Percentiles rank a stretch among this genome's conserved stretches.
phyloP scores from a whole-genome alignment of 352 stramenopile genomes.

The Globisporangium alternatum region DNA sequence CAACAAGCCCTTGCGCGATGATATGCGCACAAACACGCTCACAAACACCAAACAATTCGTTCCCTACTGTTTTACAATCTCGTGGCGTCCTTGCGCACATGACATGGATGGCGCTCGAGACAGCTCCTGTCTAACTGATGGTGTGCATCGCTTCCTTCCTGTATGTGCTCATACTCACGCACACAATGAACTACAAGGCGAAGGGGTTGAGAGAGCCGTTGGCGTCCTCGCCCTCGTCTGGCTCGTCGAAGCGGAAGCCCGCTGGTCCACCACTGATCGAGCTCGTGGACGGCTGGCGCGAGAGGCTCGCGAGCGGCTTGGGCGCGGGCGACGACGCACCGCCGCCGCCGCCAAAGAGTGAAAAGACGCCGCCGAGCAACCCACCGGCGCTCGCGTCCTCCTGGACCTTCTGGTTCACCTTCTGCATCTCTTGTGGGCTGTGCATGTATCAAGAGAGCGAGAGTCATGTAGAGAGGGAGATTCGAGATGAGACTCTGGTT shows the following conservation, averaged over 20 bases:
- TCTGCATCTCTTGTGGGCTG: conserved; percentile 62
- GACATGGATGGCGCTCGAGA: no score
- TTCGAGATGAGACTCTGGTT: neutral
- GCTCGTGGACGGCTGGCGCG: conserved; percentile 39
- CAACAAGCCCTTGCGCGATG: no score
- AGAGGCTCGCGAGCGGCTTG: conserved; percentile 46
- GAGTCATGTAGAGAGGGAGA: neutral
- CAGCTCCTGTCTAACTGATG: no score
- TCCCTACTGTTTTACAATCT: no score
- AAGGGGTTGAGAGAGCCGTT: conserved; percentile 63
- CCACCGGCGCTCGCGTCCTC: conserved; percentile 31
- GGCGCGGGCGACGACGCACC: conserved; percentile 27
- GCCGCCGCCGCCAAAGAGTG: conserved; percentile 51
- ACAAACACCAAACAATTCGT: conserved; percentile 1
- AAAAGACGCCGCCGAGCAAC: conserved; percentile 70
- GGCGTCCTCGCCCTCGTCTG: conserved; percentile 52
- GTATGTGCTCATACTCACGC: no score
- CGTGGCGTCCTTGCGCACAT: no score
- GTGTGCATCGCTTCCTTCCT: no score
- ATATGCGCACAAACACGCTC: no score
- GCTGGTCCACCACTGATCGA: conserved; percentile 30
- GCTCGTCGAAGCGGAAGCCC: conserved; percentile 30
- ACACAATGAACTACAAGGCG: conserved; percentile 24
- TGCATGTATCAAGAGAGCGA: neutral
- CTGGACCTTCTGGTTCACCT: conserved; percentile 42